Percentiles rank a stretch among this genome's conserved stretches.
phyloP scores from a whole-genome alignment of 2,329 filamentous ascomycete species.

The Cladosporium sp. region DNA sequence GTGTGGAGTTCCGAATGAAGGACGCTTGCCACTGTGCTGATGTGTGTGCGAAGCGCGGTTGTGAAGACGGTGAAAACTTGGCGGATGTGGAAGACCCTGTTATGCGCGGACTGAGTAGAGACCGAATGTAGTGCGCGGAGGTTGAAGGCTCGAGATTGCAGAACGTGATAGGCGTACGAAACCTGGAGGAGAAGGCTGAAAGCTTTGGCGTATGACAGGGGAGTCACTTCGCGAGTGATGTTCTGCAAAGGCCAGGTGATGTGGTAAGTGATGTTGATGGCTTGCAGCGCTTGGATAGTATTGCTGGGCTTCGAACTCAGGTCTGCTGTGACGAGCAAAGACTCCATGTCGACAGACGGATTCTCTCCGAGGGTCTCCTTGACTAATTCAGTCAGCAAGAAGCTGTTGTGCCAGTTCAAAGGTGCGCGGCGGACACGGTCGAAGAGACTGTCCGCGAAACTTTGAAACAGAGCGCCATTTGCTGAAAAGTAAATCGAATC shows the following conservation, averaged over 20 bases:
- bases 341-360: constrained; percentile 52
- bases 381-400: constrained; percentile 74
- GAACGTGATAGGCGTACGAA: constrained; percentile 66
- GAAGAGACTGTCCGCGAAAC: constrained; percentile 70
- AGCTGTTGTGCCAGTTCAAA: constrained; percentile 75
- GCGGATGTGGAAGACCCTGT: constrained; percentile 49
- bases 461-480: constrained; percentile 67
- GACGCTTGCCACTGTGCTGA: constrained; percentile 69
- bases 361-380: constrained; percentile 70
- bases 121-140: constrained; percentile 26
- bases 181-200: constrained; percentile 78
- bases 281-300: constrained; percentile 21
- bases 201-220: constrained; percentile 68
- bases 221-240: constrained; percentile 66
- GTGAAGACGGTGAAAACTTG: constrained; percentile 47
- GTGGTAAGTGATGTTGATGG: constrained; percentile 28
- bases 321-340: constrained; percentile 46
- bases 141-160: constrained; percentile 55
- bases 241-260: constrained; percentile 65
- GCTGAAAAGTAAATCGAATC: constrained; percentile 74
- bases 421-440: constrained; percentile 64
- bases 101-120: constrained; percentile 42
- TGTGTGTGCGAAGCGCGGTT: constrained; percentile 77
- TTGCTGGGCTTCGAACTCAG: constrained; percentile 31
- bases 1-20: constrained; percentile 58